These are phyloP conservation scores for Agastache rugosa DNA, from an alignment of 257 asterid genomes.

Conservation along the genomic window DNA sequence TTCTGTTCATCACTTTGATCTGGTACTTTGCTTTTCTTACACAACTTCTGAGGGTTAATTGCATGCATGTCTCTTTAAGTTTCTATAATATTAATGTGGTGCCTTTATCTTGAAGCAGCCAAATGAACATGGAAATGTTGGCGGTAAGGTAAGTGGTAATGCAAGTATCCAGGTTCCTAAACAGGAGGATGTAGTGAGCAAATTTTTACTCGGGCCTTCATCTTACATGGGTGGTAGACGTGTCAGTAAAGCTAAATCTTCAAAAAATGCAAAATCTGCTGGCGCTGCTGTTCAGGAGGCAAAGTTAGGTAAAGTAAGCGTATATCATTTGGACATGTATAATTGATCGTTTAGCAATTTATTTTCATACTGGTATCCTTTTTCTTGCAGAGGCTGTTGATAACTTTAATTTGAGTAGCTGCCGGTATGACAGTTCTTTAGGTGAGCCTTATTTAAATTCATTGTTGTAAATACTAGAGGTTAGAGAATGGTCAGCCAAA, in stretches of 20 bases:
- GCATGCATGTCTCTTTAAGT: slow-evolving; percentile 12
- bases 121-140: slow-evolving; percentile 35
- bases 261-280: slow-evolving; percentile 44
- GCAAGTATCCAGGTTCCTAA: slow-evolving; percentile 36
- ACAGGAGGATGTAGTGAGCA: slow-evolving; percentile 38
- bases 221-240: slow-evolving; percentile 35
- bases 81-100: slow-evolving; percentile 4
- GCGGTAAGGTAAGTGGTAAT: slow-evolving; percentile 33
- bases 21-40: slow-evolving; percentile 6
- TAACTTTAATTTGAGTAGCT: slow-evolving; percentile 42
- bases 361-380: slow-evolving; percentile 28
- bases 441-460: slow-evolving; percentile 50
- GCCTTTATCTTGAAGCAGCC: slow-evolving; percentile 40
- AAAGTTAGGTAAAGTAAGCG: slow-evolving; percentile 51
- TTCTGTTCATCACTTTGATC: neutral
- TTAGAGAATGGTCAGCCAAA: neutral
- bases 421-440: slow-evolving; percentile 81
- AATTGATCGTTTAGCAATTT: slow-evolving; percentile 20
- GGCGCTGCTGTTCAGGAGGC: slow-evolving; percentile 29
- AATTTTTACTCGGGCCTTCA: slow-evolving; percentile 29
- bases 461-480: slow-evolving; percentile 6
- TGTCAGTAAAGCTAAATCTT: slow-evolving; percentile 41
- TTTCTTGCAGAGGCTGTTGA: slow-evolving; percentile 55
- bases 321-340: slow-evolving; percentile 1
- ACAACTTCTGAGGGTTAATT: neutral